Conservation (phyloP, 1,139 yeast species). For the Magnusiomyces magnusii region DNA sequence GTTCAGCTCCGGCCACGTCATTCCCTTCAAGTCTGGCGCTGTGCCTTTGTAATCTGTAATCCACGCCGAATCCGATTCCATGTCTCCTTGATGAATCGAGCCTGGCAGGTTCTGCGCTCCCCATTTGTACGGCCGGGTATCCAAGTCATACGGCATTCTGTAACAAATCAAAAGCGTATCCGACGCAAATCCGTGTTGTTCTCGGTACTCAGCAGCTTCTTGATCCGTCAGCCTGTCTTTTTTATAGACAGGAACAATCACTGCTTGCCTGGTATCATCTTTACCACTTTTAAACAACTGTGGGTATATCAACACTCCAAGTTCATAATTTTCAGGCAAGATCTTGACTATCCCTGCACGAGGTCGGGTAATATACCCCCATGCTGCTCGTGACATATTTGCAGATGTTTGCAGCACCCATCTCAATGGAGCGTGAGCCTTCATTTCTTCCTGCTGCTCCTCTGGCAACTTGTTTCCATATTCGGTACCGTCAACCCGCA, state of each 20-base stretch:
- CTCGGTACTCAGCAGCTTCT: not conserved
- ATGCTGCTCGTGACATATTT: constrained; percentile 33
- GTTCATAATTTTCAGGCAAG: constrained; percentile 31
- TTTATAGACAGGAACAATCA: constrained; percentile 21
- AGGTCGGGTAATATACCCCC: constrained; percentile 26
- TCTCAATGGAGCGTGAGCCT: constrained; percentile 17
- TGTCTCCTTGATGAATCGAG: not conserved
- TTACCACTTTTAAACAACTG: constrained; percentile 10
- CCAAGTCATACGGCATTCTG: constrained; percentile 29
- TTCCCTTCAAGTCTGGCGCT: not conserved
- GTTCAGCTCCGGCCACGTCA: not conserved
- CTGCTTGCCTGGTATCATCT: constrained; percentile 7
- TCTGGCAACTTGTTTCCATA: not conserved
- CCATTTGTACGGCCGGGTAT: constrained; percentile 20
- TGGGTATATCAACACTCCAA: constrained; percentile 29
- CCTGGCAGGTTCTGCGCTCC: not conserved
- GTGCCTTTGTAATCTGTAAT: not conserved
- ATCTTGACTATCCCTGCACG: constrained; percentile 11
- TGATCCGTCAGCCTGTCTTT: constrained; percentile 11
- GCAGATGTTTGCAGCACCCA: constrained; percentile 34
- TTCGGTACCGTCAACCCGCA: constrained; percentile 16
- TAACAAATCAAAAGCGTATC: constrained; percentile 14
- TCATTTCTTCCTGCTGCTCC: not conserved
- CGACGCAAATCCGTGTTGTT: not conserved
- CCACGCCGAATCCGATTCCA: not conserved